Percentiles rank a stretch among this genome's conserved stretches.
Evolutionary conservation across 305 asterid genomes (phyloP).

Genomic region (Fraxinus paxiana): DNA sequence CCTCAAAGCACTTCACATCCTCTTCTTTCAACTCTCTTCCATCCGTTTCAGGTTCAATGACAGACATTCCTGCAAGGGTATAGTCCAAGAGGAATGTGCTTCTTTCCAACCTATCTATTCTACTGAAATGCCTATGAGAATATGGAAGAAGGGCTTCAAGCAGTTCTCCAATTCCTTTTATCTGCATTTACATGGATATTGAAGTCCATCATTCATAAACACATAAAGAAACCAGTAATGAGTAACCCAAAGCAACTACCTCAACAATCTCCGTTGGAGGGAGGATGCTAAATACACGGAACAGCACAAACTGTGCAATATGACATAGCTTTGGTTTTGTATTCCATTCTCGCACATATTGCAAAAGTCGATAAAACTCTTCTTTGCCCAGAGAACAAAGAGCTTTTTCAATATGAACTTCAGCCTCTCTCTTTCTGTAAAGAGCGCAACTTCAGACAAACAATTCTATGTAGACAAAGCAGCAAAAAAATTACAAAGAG

Average conservation of each 20-base stretch:
- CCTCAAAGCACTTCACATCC: conserved; percentile 18
- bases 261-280: conserved; percentile 68
- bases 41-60: conserved; percentile 58
- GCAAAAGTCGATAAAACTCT: conserved; percentile 57
- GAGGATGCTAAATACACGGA: conserved; percentile 41
- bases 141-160: conserved; percentile 83
- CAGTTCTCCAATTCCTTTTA: conserved; percentile 63
- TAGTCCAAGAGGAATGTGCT: conserved; percentile 77
- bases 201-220: background rate
- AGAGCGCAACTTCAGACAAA: conserved; percentile 15
- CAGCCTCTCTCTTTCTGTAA: conserved; percentile 52
- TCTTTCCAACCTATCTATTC: conserved; percentile 70
- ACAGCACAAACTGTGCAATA: conserved; percentile 70
- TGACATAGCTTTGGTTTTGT: conserved; percentile 84
- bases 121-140: conserved; percentile 70
- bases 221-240: background rate
- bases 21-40: conserved; percentile 30
- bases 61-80: conserved; percentile 70
- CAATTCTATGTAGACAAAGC: background rate
- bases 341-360: conserved; percentile 84
- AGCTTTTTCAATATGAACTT: conserved; percentile 53
- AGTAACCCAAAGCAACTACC: conserved; percentile 38
- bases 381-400: conserved; percentile 56
- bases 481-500: background rate
- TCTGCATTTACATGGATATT: conserved; percentile 32